These are phyloP conservation scores for Williopsis jadinii DNA, from an alignment of 1,139 yeast genomes.

Conservation along the genomic window DNA sequence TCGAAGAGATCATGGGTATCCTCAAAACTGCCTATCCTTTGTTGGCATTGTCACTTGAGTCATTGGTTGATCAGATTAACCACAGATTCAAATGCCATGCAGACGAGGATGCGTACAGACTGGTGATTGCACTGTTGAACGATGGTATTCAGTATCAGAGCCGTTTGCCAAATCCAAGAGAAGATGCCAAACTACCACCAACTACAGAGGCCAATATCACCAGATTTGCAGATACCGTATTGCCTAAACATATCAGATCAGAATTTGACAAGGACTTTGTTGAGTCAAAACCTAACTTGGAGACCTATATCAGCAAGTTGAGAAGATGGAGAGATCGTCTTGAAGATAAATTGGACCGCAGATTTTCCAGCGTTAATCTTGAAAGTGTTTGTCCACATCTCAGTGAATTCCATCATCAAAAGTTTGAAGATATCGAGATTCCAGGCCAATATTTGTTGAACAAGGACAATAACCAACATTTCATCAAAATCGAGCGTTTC, in stretches of 20 bases:
- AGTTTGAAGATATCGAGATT: slow-evolving; percentile 93
- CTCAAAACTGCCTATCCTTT: slow-evolving; percentile 94
- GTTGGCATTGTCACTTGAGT: slow-evolving; percentile 85
- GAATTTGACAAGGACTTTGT: slow-evolving; percentile 93
- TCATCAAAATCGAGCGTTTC: slow-evolving; percentile 88
- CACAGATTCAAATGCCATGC: slow-evolving; percentile 92
- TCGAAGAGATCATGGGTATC: slow-evolving; percentile 92
- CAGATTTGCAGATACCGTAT: slow-evolving; percentile 86
- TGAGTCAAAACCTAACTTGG: slow-evolving; percentile 80
- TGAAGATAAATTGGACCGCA: slow-evolving; percentile 85
- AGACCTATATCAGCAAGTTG: slow-evolving; percentile 74
- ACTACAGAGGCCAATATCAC: slow-evolving; percentile 87
- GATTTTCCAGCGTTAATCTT: slow-evolving; percentile 67
- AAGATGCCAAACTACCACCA: slow-evolving; percentile 83
- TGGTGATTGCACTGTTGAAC: slow-evolving; percentile 84
- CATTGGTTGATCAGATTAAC: slow-evolving; percentile 90
- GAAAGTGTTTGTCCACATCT: slow-evolving; percentile 92
- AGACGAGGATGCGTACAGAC: slow-evolving; percentile 93
- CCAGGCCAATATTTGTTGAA: slow-evolving; percentile 92
- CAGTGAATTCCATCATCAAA: slow-evolving; percentile 96
- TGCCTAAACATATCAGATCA: slow-evolving; percentile 84
- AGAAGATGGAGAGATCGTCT: slow-evolving; percentile 90
- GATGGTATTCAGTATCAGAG: slow-evolving; percentile 90
- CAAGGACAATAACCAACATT: slow-evolving; percentile 80
- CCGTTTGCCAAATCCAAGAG: slow-evolving; percentile 79